phyloP scores from a whole-genome alignment of 129 eudicot genomes.

The Helianthus tuberosus region DNA sequence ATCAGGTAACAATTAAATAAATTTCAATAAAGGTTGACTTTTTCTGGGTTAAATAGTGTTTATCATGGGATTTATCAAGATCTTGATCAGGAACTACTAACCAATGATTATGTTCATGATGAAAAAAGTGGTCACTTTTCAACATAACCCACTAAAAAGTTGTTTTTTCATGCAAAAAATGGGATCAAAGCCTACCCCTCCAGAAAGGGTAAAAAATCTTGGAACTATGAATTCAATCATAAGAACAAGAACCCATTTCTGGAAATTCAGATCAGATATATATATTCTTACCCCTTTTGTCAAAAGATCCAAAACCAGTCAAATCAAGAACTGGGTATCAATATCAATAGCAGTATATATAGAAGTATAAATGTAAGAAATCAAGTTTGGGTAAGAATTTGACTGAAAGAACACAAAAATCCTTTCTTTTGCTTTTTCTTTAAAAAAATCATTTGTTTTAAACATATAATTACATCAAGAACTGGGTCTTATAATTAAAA shows the following conservation, averaged over 20 bases:
- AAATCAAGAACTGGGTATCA: slow-evolving; percentile 26
- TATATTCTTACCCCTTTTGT: slow-evolving; percentile 6
- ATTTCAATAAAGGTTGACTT: slow-evolving; percentile 16
- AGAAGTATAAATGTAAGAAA: background rate
- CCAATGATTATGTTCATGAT: background rate
- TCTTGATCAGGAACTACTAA: slow-evolving; percentile 11
- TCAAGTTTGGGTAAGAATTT: slow-evolving; percentile 10
- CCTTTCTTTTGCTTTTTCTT: background rate
- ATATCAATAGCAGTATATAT: background rate
- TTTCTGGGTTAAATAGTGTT: slow-evolving; percentile 1
- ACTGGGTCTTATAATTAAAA: background rate
- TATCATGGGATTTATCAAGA: slow-evolving; percentile 5
- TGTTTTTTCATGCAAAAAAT: too few relatives aligned
- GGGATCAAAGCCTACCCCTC: background rate
- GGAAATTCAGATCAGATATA: slow-evolving; percentile 6
- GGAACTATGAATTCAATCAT: slow-evolving; percentile 8
- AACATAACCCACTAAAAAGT: slow-evolving; percentile 15
- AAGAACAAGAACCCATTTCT: slow-evolving; percentile 27
- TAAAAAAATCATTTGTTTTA: background rate
- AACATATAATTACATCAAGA: slow-evolving; percentile 6
- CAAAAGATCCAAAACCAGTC: slow-evolving; percentile 4
- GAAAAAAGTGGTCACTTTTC: background rate
- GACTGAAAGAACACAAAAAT: background rate
- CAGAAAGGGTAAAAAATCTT: slow-evolving; percentile 18
- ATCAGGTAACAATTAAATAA: background rate